Evolutionary conservation across 2,329 filamentous ascomycete genomes (phyloP).

Genomic region (Microdochium trichocladiopsis): DNA sequence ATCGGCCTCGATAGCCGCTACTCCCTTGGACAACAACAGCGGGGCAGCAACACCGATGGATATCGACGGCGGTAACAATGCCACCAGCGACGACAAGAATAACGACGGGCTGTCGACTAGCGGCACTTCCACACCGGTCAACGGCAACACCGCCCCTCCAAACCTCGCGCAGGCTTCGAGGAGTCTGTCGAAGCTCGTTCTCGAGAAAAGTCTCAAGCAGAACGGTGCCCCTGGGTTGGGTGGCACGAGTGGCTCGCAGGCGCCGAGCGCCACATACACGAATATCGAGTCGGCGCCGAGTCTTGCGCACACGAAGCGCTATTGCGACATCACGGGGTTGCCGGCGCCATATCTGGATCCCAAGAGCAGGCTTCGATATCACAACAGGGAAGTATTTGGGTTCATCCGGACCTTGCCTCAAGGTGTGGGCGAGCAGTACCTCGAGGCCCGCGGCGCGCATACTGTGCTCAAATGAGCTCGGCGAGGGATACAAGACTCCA

Average conservation of each 20-base stretch:
- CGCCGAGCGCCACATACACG: conserved; percentile 79
- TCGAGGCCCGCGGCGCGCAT: conserved; percentile 86
- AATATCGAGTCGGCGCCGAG: conserved; percentile 95
- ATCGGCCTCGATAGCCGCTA: conserved; percentile 67
- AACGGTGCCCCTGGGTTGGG: conserved; percentile 21
- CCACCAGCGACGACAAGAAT: conserved; percentile 27
- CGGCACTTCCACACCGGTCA: conserved; percentile 49
- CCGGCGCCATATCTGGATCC: conserved; percentile 90
- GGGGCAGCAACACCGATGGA: conserved; percentile 62
- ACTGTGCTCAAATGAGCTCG: conserved; percentile 75
- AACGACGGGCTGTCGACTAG: conserved; percentile 50
- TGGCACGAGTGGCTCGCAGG: conserved; percentile 18
- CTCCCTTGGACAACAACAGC: conserved; percentile 66
- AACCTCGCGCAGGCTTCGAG: conserved; percentile 88
- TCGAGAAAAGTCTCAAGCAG: conserved; percentile 68
- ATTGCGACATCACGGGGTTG: conserved; percentile 93
- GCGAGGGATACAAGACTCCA: neutral
- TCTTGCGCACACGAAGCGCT: conserved; percentile 75
- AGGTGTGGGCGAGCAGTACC: conserved; percentile 76
- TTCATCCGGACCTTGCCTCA: conserved; percentile 76
- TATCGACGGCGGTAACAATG: conserved; percentile 16
- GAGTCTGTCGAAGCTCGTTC: conserved; percentile 77
- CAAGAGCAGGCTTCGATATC: conserved; percentile 88
- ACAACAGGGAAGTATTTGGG: conserved; percentile 86
- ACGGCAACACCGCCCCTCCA: conserved; percentile 25